Base-by-base conservation (phyloP, 805 yeast species). In the Wickerhamomyces subpelliculosus region DNA sequence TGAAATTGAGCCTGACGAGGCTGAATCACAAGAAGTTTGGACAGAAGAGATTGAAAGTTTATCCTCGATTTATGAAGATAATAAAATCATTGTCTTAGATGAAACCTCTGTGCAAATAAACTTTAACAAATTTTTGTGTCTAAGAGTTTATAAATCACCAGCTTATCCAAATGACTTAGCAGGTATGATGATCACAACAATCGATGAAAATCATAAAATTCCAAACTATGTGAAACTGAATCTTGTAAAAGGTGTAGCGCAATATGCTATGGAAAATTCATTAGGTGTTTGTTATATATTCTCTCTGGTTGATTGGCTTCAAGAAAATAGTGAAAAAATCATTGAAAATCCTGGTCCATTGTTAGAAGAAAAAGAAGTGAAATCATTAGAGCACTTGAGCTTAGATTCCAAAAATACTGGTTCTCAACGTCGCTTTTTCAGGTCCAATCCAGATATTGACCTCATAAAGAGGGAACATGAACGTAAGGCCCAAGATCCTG, bases 341-440 rank as follows among this genome's bases (percentile, higher is more conserved):
- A 71, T 84, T 9, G 75, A 78, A 30, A 68, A 80, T 40, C 97
- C 97, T 0, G 94, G 95, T 0, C 78, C 80, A 3, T 66, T 90
- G 18, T 50, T 72, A 30, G 66, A 67, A 24, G 4, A 27, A 4
- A 12, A 37, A 13, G 32, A 19, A 8, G 18, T 28, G 8, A 32
- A 20, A 8, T 33, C 43, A 4, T 8, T 32, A 7, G 32, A 38
- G 2, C 40, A 37, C n/a, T 25, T 42, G 9, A 17, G 36, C 6
- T 10, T 41, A 8, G 37, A 37, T 5, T 31, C 29, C 14, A 14
- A 27, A 12, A 19, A 27, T n/a, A 23, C 22, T 8, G 17, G 27
- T 11, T 44, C 38, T 37, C 40, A 37, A 10, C 33, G 47, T 24
- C 42, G 38, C 19, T 35, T 36, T 30, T 40, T 39, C 37, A 42